Percentiles rank a stretch among this genome's conserved stretches.
Evolutionary conservation across 305 asterid species (phyloP).

Genomic region (Coffea humblotiana): DNA sequence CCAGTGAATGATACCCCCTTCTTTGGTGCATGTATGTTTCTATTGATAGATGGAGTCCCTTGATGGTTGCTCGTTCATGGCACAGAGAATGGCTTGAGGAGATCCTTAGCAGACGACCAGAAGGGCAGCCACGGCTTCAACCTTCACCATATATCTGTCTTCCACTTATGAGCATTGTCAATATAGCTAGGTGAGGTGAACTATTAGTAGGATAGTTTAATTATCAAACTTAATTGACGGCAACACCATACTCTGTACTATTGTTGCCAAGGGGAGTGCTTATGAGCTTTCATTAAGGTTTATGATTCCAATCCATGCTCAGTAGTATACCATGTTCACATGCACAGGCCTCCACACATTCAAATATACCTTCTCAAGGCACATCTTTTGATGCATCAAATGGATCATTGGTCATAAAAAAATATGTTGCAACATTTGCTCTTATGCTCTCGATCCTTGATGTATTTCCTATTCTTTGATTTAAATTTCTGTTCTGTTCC

Average conservation of each 20-base stretch:
- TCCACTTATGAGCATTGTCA: slow-evolving; percentile 87
- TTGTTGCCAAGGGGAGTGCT: background rate
- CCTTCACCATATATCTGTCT: slow-evolving; percentile 80
- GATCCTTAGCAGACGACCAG: slow-evolving; percentile 53
- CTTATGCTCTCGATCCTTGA: background rate
- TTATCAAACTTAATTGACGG: background rate
- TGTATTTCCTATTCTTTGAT: background rate
- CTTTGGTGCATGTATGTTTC: slow-evolving; percentile 14
- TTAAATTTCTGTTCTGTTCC: background rate
- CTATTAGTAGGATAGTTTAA: slow-evolving; percentile 2
- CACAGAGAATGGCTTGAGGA: slow-evolving; percentile 87
- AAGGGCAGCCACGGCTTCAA: slow-evolving; percentile 40
- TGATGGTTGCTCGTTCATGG: slow-evolving; percentile 98
- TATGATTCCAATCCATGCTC: background rate
- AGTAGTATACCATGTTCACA: background rate
- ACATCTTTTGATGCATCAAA: background rate
- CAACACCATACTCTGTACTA: background rate
- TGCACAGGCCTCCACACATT: slow-evolving; percentile 1
- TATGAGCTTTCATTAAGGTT: background rate
- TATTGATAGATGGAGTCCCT: slow-evolving; percentile 71
- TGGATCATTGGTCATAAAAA: background rate
- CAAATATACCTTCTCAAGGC: background rate
- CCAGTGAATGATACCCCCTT: slow-evolving; percentile 8
- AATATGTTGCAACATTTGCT: background rate
- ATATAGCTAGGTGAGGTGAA: slow-evolving; percentile 75